phyloP scores from a whole-genome alignment of 441 rosid species.

The Pelargonium myrrhifolium region DNA sequence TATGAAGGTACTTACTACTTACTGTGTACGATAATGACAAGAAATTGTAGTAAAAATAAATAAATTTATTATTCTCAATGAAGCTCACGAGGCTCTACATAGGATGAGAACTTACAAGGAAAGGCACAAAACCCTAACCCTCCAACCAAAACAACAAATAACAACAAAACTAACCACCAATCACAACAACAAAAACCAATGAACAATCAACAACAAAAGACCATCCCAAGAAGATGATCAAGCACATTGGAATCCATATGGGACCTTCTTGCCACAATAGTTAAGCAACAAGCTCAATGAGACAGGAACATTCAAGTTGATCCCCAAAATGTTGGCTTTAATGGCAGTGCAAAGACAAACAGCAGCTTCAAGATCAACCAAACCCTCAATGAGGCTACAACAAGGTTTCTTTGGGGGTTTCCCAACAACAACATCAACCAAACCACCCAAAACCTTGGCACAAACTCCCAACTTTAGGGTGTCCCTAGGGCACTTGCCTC shows the following conservation, averaged over 20 bases:
- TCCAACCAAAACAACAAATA: too few species aligned
- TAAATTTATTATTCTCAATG: too few species aligned
- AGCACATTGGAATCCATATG: conserved; percentile 38
- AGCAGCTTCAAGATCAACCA: conserved; percentile 46
- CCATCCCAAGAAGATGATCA: too few species aligned
- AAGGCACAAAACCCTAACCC: too few species aligned
- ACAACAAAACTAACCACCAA: too few species aligned
- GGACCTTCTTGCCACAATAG: conserved; percentile 40
- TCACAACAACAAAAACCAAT: too few species aligned
- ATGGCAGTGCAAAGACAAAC: conserved; percentile 56
- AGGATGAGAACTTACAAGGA: too few species aligned
- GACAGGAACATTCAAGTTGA: conserved; percentile 32
- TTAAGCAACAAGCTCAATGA: conserved; percentile 42
- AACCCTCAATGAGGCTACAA: conserved; percentile 37
- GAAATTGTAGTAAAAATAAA: too few species aligned
- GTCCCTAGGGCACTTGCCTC: conserved; percentile 39
- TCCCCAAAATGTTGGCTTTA: conserved; percentile 39
- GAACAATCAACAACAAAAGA: too few species aligned
- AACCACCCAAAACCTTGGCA: conserved; percentile 27
- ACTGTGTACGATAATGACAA: too few species aligned
- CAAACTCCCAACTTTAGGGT: conserved; percentile 46
- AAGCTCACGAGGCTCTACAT: too few species aligned
- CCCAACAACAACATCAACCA: conserved; percentile 35
- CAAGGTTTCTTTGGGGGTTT: conserved; percentile 43
- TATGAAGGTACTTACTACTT: too few species aligned